Percentiles rank a stretch among this genome's conserved stretches.
These are phyloP conservation scores for Trapa bicornis DNA, from an alignment of 345 rosid genomes.

Conservation along the genomic window DNA sequence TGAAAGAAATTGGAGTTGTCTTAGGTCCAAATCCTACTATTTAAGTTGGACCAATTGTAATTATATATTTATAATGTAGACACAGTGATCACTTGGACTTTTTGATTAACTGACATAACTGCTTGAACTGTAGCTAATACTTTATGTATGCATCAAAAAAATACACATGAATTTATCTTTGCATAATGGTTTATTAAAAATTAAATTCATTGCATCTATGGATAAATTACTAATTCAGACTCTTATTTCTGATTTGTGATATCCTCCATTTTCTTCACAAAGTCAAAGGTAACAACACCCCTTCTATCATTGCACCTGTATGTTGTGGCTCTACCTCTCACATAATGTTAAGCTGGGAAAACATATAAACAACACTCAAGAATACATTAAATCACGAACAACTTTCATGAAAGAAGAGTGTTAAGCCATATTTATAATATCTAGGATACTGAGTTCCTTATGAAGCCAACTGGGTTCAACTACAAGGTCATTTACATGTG, in stretches of 20 bases:
- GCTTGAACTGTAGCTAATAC: neutral
- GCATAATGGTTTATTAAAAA: neutral
- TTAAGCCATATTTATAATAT: neutral
- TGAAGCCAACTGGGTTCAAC: neutral
- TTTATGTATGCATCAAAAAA: too few species aligned
- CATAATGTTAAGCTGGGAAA: neutral
- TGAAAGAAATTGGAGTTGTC: neutral
- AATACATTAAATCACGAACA: neutral
- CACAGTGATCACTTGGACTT: too few species aligned
- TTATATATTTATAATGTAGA: too few species aligned
- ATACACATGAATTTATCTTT: neutral
- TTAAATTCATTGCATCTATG: too few species aligned
- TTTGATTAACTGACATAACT: too few species aligned
- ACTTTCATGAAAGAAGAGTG: neutral
- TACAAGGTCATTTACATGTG: neutral
- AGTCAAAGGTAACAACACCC: constrained; percentile 72
- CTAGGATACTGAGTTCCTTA: neutral
- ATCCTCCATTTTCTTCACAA: constrained; percentile 88
- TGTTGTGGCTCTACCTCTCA: constrained; percentile 96
- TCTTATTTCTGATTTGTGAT: constrained; percentile 58
- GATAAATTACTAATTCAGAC: neutral
- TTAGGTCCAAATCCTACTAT: too few species aligned
- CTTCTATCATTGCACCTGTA: constrained; percentile 85
- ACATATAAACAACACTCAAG: neutral
- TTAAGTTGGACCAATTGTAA: too few species aligned